Percentiles rank a stretch among this genome's conserved stretches.
These are phyloP conservation scores for Neonectria neomacrospora DNA, from an alignment of 2,329 filamentous ascomycete species.

Conservation along the genomic window DNA sequence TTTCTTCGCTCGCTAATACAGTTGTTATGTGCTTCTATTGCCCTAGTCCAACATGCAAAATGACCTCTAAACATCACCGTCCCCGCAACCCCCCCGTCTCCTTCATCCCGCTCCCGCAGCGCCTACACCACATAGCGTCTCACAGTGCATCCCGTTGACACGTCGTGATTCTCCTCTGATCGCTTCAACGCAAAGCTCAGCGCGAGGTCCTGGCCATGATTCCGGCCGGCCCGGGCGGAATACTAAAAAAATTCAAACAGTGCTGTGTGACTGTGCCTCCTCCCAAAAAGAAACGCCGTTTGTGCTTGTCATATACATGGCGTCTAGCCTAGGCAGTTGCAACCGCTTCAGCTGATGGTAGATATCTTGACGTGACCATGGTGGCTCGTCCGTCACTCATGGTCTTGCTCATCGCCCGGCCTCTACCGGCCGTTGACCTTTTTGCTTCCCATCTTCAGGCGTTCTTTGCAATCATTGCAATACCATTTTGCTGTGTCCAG, in stretches of 20 bases:
- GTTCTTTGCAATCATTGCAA: conserved; percentile 81
- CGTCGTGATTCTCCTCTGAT: conserved; percentile 3
- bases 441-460: conserved; percentile 66
- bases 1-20: conserved; percentile 24
- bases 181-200: conserved; percentile 6
- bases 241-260: conserved; percentile 25
- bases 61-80: conserved; percentile 1
- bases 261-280: conserved; percentile 31
- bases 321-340: conserved; percentile 28
- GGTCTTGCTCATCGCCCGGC: conserved; percentile 14
- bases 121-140: conserved; percentile 6
- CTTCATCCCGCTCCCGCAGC: neutral
- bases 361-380: conserved; percentile 27
- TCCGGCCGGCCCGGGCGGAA: conserved; percentile 10
- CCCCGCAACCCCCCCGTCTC: conserved; percentile 7
- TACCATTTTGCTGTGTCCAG: conserved; percentile 78
- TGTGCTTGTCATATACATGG: conserved; percentile 39
- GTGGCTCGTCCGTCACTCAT: conserved; percentile 25
- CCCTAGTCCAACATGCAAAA: conserved; percentile 12
- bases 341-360: conserved; percentile 30
- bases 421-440: conserved; percentile 60
- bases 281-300: conserved; percentile 37
- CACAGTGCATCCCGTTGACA: conserved; percentile 10
- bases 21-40: conserved; percentile 18
- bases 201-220: conserved; percentile 4